Percentiles rank a stretch among this genome's conserved stretches.
Conservation (phyloP, 805 yeast genomes). For the Lipomyces orientalis region DNA sequence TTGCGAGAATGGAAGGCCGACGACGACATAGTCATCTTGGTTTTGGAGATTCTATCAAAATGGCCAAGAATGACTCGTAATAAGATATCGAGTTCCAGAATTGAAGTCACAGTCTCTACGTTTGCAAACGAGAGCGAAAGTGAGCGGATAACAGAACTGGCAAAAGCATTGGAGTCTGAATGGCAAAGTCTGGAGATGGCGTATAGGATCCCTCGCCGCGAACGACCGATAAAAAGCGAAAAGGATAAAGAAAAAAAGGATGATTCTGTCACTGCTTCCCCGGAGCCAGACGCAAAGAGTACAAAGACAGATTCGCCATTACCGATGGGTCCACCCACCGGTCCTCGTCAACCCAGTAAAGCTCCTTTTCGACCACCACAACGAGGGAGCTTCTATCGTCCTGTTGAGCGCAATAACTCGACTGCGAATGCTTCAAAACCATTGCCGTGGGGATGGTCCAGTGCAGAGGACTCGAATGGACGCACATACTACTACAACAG, state of each 20-base stretch:
- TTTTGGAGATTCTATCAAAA: conserved; percentile 61
- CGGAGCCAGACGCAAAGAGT: conserved; percentile 3
- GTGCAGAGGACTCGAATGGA: conserved; percentile 55
- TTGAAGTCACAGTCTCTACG: conserved; percentile 65
- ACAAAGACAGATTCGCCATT: not conserved
- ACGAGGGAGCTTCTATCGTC: conserved; percentile 15
- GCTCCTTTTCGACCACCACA: conserved; percentile 7
- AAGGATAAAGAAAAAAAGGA: conserved; percentile 10
- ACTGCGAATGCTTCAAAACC: conserved; percentile 44
- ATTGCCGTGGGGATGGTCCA: conserved; percentile 66
- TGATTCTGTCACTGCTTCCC: not conserved
- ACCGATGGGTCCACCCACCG: conserved; percentile 1
- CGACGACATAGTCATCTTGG: conserved; percentile 52
- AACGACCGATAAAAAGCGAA: conserved; percentile 36
- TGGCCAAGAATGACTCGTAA: conserved; percentile 80
- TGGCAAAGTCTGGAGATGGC: conserved; percentile 83
- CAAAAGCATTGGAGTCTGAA: conserved; percentile 57
- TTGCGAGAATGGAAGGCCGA: conserved; percentile 52
- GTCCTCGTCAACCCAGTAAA: conserved; percentile 5
- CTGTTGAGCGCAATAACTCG: conserved; percentile 6
- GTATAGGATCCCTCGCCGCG: conserved; percentile 78
- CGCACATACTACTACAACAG: conserved; percentile 62
- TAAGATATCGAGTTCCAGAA: conserved; percentile 73
- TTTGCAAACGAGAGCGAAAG: conserved; percentile 46
- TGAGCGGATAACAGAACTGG: conserved; percentile 47